A percentile compares a stretch with the other conserved stretches of the same genome.
These are phyloP conservation scores for Tagetes patula DNA, from an alignment of 129 eudicot species.

Conservation along the genomic window DNA sequence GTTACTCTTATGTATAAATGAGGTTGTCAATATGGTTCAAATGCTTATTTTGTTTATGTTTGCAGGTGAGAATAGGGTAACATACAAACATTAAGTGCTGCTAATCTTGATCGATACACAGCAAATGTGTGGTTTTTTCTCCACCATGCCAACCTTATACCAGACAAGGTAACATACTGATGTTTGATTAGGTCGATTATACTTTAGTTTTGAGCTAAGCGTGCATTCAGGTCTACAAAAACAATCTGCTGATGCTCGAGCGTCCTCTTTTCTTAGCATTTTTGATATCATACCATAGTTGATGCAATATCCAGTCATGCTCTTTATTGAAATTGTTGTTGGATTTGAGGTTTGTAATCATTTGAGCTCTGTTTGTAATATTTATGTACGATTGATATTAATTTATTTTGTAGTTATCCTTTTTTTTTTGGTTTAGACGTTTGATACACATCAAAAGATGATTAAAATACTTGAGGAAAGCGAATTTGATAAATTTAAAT, in stretches of 20 bases:
- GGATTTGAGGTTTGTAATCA: constrained; percentile 93
- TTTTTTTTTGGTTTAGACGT: constrained; percentile 71
- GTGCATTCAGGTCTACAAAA: constrained; percentile 78
- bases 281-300: constrained; percentile 77
- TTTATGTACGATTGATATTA: neutral
- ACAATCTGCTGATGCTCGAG: constrained; percentile 93
- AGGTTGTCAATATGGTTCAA: no score
- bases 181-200: constrained; percentile 16
- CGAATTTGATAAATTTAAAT: no score
- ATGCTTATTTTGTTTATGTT: constrained; percentile 11
- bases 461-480: constrained; percentile 56
- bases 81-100: constrained; percentile 87
- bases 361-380: neutral
- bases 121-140: constrained; percentile 94
- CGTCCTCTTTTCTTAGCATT: constrained; percentile 78
- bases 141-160: constrained; percentile 99
- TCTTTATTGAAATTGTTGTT: constrained; percentile 93
- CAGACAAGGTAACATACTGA: constrained; percentile 67
- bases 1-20: constrained; percentile 5
- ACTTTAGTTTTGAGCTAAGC: constrained; percentile 24
- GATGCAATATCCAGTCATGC: constrained; percentile 71
- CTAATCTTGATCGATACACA: constrained; percentile 81
- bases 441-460: constrained; percentile 86
- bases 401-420: neutral
- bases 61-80: constrained; percentile 70